These are phyloP conservation scores for Blastocystis sp. DNA, from an alignment of 352 stramenopile species.

Conservation along the genomic window DNA sequence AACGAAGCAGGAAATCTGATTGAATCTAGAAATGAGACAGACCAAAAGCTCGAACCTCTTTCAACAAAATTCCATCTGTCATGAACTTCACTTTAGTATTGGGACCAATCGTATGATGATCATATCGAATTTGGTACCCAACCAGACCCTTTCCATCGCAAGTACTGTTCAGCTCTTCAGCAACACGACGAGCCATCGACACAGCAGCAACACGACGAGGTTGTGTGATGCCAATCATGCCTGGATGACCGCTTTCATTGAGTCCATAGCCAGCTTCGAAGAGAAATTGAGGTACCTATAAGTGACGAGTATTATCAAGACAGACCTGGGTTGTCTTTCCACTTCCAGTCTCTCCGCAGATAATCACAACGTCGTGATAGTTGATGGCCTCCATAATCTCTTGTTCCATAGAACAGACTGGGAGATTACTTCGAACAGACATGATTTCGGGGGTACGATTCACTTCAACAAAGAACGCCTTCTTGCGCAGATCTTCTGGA, in stretches of 20 bases:
- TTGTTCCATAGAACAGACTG: constrained; percentile 93
- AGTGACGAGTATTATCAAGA: not conserved
- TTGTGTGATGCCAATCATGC: constrained; percentile 88
- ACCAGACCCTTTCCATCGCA: constrained; percentile 74
- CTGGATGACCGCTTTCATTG: constrained; percentile 64
- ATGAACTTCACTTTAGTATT: constrained; percentile 94
- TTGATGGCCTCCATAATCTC: constrained; percentile 96
- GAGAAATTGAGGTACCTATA: constrained; percentile 88
- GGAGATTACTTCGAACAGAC: constrained; percentile 84
- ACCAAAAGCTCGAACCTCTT: constrained; percentile 74
- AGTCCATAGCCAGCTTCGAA: constrained; percentile 82
- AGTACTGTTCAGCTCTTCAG: constrained; percentile 85
- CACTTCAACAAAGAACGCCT: constrained; percentile 57
- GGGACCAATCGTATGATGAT: constrained; percentile 80
- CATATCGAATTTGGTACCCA: constrained; percentile 95
- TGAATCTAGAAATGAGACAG: constrained; percentile 56
- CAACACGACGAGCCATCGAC: constrained; percentile 90
- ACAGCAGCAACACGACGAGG: constrained; percentile 93
- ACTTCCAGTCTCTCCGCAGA: constrained; percentile 93
- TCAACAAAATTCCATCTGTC: constrained; percentile 97
- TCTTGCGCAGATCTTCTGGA: constrained; percentile 59
- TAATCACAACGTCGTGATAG: constrained; percentile 88
- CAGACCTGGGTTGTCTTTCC: constrained; percentile 88
- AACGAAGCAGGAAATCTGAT: constrained; percentile 64
- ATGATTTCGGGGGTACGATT: constrained; percentile 77